phyloP scores from a whole-genome alignment of 2,329 filamentous ascomycete species.

The Cladosporium halotolerans region DNA sequence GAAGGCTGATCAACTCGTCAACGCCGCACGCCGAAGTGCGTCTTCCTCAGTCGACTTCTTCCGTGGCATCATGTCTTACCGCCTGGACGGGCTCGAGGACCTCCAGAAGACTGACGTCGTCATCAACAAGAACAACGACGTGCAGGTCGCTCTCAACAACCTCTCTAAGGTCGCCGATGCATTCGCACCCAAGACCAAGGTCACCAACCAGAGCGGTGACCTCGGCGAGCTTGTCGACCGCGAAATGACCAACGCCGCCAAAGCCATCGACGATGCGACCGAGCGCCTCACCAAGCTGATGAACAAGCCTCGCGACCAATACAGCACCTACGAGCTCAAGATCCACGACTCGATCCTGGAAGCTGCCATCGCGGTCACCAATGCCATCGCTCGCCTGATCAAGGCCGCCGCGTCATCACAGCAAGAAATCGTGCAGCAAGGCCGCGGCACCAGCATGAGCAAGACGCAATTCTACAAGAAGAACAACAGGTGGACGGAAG shows the following conservation, averaged over 20 bases:
- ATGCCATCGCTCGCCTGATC: conserved; percentile 88
- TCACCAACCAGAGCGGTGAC: conserved; percentile 72
- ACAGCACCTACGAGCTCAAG: conserved; percentile 91
- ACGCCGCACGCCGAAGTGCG: conserved; percentile 75
- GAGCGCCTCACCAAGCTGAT: conserved; percentile 83
- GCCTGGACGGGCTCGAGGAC: conserved; percentile 81
- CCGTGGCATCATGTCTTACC: conserved; percentile 86
- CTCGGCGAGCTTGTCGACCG: conserved; percentile 87
- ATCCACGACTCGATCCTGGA: conserved; percentile 94
- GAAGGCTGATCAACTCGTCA: conserved; percentile 80
- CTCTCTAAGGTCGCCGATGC: conserved; percentile 89
- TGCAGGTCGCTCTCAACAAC: conserved; percentile 87
- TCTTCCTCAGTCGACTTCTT: conserved; percentile 89
- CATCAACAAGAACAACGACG: conserved; percentile 94
- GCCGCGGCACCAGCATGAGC: conserved; percentile 66
- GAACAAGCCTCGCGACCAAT: conserved; percentile 94
- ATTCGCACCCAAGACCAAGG: conserved; percentile 83
- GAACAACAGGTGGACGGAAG: conserved; percentile 98
- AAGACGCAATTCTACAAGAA: conserved; percentile 98
- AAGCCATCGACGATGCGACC: conserved; percentile 88
- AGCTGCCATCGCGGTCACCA: conserved; percentile 87
- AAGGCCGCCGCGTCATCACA: conserved; percentile 89
- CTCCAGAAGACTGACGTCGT: conserved; percentile 94
- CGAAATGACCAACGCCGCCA: conserved; percentile 87
- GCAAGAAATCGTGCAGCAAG: conserved; percentile 92